A percentile compares a stretch with the other conserved stretches of the same genome.
phyloP scores from a whole-genome alignment of 208 protist species.

The Herpetomonas tarakana region DNA sequence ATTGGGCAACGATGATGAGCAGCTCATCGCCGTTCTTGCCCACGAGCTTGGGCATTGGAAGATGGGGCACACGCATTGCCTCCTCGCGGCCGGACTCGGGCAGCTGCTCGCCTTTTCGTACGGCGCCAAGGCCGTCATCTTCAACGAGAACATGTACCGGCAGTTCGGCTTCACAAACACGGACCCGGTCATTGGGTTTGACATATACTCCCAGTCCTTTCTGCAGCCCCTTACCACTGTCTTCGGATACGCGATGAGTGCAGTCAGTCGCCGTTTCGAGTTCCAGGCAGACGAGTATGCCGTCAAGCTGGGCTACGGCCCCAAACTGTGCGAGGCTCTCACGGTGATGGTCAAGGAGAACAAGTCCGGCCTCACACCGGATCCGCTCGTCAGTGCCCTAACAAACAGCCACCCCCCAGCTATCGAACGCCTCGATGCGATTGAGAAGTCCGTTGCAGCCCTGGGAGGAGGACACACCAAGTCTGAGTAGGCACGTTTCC shows the following conservation, averaged over 20 bases:
- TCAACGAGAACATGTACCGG: constrained; percentile 53
- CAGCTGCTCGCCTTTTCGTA: constrained; percentile 57
- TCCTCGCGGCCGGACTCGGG: constrained; percentile 24
- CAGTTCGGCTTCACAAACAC: constrained; percentile 62
- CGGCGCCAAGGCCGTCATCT: constrained; percentile 56
- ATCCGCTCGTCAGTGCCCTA: constrained; percentile 68
- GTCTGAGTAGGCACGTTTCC: too few species aligned
- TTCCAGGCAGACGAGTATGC: constrained; percentile 77
- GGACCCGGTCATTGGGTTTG: constrained; percentile 63
- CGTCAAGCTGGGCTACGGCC: constrained; percentile 41
- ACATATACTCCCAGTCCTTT: constrained; percentile 45
- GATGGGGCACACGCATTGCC: constrained; percentile 46
- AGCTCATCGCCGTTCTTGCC: constrained; percentile 68
- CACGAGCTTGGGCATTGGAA: constrained; percentile 93
- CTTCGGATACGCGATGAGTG: constrained; percentile 33
- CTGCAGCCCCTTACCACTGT: constrained; percentile 33
- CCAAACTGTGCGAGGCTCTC: constrained; percentile 35
- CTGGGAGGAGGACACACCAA: too few species aligned
- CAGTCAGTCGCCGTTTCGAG: constrained; percentile 42
- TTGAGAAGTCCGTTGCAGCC: too few species aligned
- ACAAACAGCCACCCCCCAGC: constrained; percentile 74
- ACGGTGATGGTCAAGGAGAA: constrained; percentile 63
- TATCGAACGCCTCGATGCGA: constrained; percentile 64
- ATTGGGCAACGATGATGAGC: constrained; percentile 48
- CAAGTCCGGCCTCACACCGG: constrained; percentile 48